phyloP scores from a whole-genome alignment of 1,284 basidiomycete genomes.

The Papiliotrema laurentii region DNA sequence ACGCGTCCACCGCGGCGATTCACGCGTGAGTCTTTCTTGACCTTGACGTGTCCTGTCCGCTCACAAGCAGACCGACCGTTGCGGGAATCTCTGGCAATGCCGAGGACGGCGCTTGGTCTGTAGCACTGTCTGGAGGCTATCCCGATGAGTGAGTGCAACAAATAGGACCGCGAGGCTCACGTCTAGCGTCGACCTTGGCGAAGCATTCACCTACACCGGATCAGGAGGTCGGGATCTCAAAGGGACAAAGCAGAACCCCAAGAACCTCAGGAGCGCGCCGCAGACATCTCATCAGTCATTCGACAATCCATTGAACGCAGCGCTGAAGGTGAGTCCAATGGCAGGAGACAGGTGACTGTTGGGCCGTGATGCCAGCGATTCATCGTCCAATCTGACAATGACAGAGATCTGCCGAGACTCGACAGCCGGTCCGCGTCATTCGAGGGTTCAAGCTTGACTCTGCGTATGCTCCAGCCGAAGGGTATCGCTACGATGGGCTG shows the following conservation, averaged over 20 bases:
- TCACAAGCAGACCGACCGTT: constrained; percentile 23
- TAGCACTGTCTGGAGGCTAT: constrained; percentile 48
- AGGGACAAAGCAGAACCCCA: constrained; percentile 45
- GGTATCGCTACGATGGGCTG: constrained; percentile 50
- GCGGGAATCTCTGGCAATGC: constrained; percentile 38
- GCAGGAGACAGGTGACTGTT: background rate
- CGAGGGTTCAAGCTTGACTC: constrained; percentile 49
- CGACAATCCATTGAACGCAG: constrained; percentile 41
- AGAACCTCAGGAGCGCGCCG: constrained; percentile 48
- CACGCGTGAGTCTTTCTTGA: constrained; percentile 25
- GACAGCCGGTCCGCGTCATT: constrained; percentile 48
- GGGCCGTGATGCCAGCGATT: background rate
- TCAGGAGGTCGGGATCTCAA: constrained; percentile 37
- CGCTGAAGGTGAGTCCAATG: constrained; percentile 25
- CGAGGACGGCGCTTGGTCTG: constrained; percentile 40
- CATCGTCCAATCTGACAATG: background rate
- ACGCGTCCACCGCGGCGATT: constrained; percentile 34
- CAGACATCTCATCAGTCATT: constrained; percentile 48
- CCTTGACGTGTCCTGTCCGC: background rate
- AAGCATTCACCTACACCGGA: constrained; percentile 40
- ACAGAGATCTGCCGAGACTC: constrained; percentile 37
- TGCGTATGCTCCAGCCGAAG: constrained; percentile 27
- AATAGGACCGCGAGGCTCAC: background rate
- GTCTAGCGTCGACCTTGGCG: constrained; percentile 35
- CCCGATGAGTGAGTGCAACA: constrained; percentile 32